These are phyloP conservation scores for Elaphomyces granulatus DNA, from an alignment of 495 filamentous ascomycete species.

Conservation along the genomic window DNA sequence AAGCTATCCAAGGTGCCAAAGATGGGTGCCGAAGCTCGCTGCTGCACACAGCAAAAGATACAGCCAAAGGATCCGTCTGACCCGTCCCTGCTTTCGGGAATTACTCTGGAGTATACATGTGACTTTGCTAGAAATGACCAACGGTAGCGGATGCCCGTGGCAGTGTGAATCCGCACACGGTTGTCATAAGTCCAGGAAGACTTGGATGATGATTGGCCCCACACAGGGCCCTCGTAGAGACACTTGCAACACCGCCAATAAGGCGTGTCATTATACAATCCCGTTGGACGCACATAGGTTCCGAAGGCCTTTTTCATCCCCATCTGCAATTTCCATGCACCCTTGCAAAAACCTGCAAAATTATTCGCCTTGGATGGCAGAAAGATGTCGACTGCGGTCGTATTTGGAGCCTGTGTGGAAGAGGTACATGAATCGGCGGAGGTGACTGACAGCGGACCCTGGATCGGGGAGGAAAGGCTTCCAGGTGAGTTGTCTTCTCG, in stretches of 20 bases:
- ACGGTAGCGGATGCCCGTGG: slow-evolving; percentile 29
- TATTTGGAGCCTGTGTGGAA: background rate
- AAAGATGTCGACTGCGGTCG: background rate
- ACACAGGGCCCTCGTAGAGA: slow-evolving; percentile 26
- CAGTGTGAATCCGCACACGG: slow-evolving; percentile 12
- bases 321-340: slow-evolving; percentile 31
- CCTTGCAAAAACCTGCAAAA: slow-evolving; percentile 39
- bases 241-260: slow-evolving; percentile 32
- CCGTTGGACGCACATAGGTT: slow-evolving; percentile 20
- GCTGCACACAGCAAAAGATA: slow-evolving; percentile 32
- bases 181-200: slow-evolving; percentile 17
- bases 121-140: slow-evolving; percentile 38
- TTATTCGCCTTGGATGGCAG: slow-evolving; percentile 28
- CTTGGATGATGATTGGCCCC: slow-evolving; percentile 3
- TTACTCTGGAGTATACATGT: slow-evolving; percentile 22
- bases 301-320: slow-evolving; percentile 24
- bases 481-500: no score
- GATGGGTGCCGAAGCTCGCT: slow-evolving; percentile 15
- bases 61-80: slow-evolving; percentile 24
- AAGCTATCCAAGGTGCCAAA: slow-evolving; percentile 27
- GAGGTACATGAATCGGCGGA: no score
- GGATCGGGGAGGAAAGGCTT: no score
- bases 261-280: slow-evolving; percentile 19
- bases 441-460: no score
- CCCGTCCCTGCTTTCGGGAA: slow-evolving; percentile 4